Conservation (phyloP, 2,329 filamentous ascomycete species). For the Nigrospora osmanthi region DNA sequence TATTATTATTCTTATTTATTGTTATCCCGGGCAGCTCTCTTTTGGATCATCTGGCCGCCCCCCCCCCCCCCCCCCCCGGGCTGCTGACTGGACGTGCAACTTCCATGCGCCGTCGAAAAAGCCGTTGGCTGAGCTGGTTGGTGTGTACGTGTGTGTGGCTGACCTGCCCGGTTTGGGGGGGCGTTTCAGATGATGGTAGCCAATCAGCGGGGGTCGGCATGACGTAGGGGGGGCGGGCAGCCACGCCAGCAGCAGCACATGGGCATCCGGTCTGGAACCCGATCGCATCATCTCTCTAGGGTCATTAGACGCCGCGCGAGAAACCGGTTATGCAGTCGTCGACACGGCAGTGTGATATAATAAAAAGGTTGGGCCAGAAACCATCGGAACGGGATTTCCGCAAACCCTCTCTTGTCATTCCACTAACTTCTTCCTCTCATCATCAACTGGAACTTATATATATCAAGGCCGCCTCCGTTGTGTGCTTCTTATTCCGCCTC, state of each 20-base stretch:
- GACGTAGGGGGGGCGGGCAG: background rate
- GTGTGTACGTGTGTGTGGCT: no score
- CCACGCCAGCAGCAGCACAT: background rate
- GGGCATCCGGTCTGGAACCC: background rate
- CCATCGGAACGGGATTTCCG: background rate
- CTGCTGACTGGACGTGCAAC: no score
- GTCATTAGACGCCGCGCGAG: background rate
- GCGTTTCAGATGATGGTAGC: background rate
- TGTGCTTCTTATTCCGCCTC: background rate
- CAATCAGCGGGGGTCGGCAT: constrained; percentile 1
- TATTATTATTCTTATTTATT: no score
- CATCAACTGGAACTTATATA: background rate
- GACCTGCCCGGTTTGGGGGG: background rate
- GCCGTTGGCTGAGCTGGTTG: background rate
- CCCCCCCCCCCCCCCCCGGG: no score
- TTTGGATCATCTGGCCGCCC: no score
- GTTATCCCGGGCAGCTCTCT: no score
- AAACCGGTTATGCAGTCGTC: background rate
- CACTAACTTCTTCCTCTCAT: background rate
- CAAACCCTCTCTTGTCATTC: background rate
- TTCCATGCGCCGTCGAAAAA: no score
- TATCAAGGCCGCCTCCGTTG: background rate
- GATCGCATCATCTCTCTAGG: background rate
- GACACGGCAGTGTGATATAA: background rate
- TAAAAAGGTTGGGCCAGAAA: background rate